Conservation (phyloP, 2,329 filamentous ascomycete species). For the Chrysosporium queenslandicum region DNA sequence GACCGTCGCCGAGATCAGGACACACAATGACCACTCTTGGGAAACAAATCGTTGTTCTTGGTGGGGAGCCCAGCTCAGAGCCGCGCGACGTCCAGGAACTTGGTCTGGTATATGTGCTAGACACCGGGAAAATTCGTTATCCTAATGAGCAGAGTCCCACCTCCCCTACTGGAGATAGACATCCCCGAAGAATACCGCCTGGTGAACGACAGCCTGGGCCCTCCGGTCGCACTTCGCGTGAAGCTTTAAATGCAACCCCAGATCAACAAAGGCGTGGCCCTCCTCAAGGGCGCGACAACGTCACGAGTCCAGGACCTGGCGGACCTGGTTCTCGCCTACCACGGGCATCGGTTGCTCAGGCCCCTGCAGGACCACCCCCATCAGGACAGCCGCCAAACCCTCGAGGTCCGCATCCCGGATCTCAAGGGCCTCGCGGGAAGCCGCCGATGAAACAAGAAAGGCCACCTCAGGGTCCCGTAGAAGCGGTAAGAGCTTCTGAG, state of each 20-base stretch:
- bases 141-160: constrained; percentile 56
- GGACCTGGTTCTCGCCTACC: constrained; percentile 46
- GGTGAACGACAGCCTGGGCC: constrained; percentile 32
- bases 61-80: constrained; percentile 86
- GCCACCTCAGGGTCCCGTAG: constrained; percentile 35
- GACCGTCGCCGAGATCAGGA: constrained; percentile 82
- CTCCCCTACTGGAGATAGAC: constrained; percentile 34
- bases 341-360: constrained; percentile 49
- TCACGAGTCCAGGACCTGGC: constrained; percentile 26
- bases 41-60: constrained; percentile 84
- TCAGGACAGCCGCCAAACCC: constrained; percentile 54
- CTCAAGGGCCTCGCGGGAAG: constrained; percentile 23
- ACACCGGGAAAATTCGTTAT: constrained; percentile 93
- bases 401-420: constrained; percentile 36
- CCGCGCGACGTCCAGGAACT: constrained; percentile 72
- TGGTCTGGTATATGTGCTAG: constrained; percentile 79
- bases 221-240: constrained; percentile 35
- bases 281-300: constrained; percentile 37
- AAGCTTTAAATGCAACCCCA: constrained; percentile 31
- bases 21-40: constrained; percentile 96
- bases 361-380: constrained; percentile 54
- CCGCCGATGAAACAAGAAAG: constrained; percentile 39
- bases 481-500: constrained; percentile 38
- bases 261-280: constrained; percentile 32
- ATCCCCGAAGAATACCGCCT: constrained; percentile 34